Conservation (phyloP, 352 stramenopile species). For the Pythium biforme region DNA sequence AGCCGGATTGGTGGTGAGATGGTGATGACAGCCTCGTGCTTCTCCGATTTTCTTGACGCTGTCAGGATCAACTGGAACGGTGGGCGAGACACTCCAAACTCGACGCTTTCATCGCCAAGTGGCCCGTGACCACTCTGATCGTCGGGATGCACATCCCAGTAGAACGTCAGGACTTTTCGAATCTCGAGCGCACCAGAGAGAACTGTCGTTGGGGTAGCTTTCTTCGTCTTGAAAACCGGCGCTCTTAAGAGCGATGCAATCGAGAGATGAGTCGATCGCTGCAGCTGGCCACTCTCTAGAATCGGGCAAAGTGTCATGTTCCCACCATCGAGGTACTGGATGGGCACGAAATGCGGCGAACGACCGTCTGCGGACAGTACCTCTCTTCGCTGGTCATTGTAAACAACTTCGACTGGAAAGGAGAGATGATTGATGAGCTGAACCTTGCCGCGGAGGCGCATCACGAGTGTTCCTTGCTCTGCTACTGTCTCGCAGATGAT, state of each 20-base stretch:
- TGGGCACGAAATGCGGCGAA: slow-evolving; percentile 68
- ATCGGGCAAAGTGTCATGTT: slow-evolving; percentile 75
- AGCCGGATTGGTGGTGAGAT: slow-evolving; percentile 66
- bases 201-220: slow-evolving; percentile 30
- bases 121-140: neutral
- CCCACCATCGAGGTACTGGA: slow-evolving; percentile 73
- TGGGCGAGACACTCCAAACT: slow-evolving; percentile 50
- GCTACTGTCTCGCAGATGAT: slow-evolving; percentile 86
- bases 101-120: slow-evolving; percentile 8
- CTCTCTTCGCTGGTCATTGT: slow-evolving; percentile 61
- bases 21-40: slow-evolving; percentile 70
- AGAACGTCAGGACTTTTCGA: slow-evolving; percentile 70
- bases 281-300: slow-evolving; percentile 55
- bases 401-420: slow-evolving; percentile 73
- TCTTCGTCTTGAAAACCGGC: slow-evolving; percentile 26
- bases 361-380: slow-evolving; percentile 47
- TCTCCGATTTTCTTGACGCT: slow-evolving; percentile 67
- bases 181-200: slow-evolving; percentile 50
- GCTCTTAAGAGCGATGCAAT: slow-evolving; percentile 54
- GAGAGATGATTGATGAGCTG: slow-evolving; percentile 75
- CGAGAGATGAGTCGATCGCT: slow-evolving; percentile 51
- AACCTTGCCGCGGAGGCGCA: slow-evolving; percentile 76
- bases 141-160: slow-evolving; percentile 65
- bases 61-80: slow-evolving; percentile 80
- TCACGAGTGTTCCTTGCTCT: slow-evolving; percentile 79